Evolutionary conservation across 371 early-diverging fungal genomes (phyloP).

Genomic region (Haplosporangium sp.): DNA sequence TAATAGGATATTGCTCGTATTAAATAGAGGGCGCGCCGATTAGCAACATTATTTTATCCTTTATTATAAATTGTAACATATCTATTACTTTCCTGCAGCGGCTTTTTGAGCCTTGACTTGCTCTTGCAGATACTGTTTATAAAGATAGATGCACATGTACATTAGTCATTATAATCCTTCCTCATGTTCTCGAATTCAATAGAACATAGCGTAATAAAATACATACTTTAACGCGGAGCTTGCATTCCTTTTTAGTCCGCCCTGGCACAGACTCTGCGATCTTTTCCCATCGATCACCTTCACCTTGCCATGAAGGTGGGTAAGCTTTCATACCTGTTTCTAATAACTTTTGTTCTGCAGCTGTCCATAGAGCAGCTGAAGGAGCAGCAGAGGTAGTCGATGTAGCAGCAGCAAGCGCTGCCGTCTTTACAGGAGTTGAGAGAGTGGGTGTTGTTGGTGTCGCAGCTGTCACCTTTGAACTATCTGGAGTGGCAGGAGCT

Average conservation of each 20-base stretch:
- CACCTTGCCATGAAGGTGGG: conserved; percentile 66
- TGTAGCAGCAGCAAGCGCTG: conserved; percentile 18
- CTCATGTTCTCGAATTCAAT: too few relatives aligned
- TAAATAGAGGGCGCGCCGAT: neutral
- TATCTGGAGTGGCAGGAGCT: conserved; percentile 45
- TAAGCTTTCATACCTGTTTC: conserved; percentile 66
- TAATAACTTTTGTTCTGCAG: conserved; percentile 63
- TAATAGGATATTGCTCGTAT: neutral
- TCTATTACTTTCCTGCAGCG: conserved; percentile 18
- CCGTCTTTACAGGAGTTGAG: neutral
- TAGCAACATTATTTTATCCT: neutral
- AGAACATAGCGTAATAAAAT: neutral
- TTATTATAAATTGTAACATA: neutral
- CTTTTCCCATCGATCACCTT: conserved; percentile 72
- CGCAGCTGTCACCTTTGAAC: neutral
- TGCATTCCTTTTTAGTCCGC: conserved; percentile 70
- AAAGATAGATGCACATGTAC: neutral
- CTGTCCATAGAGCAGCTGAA: conserved; percentile 60
- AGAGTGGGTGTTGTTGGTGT: neutral
- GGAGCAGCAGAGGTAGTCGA: conserved; percentile 18
- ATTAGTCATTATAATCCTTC: too few relatives aligned
- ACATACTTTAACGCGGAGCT: conserved; percentile 66
- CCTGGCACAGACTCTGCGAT: conserved; percentile 67
- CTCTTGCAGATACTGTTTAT: conserved; percentile 52
- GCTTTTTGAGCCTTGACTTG: conserved; percentile 59